Base-by-base conservation (phyloP, 73 alveolate genomes). In the Blepharisma stoltei region DNA sequence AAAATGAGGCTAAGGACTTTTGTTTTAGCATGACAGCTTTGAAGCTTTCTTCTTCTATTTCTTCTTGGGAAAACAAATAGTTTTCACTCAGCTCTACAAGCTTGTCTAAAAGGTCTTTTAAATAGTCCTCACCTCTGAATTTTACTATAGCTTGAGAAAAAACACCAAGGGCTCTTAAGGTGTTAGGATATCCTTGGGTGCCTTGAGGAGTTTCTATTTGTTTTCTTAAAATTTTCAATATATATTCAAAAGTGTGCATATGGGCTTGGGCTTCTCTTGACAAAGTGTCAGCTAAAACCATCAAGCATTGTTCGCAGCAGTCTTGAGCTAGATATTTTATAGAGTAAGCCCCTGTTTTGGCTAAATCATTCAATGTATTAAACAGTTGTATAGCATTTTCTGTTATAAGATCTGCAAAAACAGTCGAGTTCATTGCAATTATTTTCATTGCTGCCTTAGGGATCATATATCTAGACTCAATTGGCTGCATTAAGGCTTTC, bases 101-200 rank as follows among this genome's bases (percentile, higher is more conserved):
- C 49, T 54, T 80, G 50, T 80, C 86, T 11, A 88, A 76, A 66
- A 78, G 70, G 14, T 45, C 25, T 54, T 78, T 50, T 25, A 88
- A 80, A 41, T 83, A 23, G 20, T 73, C 86, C 25, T 85, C 90
- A 4, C 90, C 88, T 71, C 38, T 54, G 48, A 70, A 53, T 5
- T 60, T 76, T 44, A 47, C 18, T 7, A 85, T 88, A 27, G 90
- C 92, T 60, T 80, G 78, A 14, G 92, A 83, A 37, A 88, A 83
- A 20, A 88, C 86, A 5, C 95, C 95, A 18, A 88, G 21, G 4
- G 11, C 14, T 44, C 60, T 38, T 9, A 69, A 14, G n/a, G 79
- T 69, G 4, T 18, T 44, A 52, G 67, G 23, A 3, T n/a, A 52
- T 1, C 23, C 18, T 20, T 52, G 32, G 23, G 67, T 52, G 23